A percentile compares a stretch with the other conserved stretches of the same genome.
These are phyloP conservation scores for Fomitopsis betulina DNA, from an alignment of 1,284 basidiomycete species.

Conservation along the genomic window DNA sequence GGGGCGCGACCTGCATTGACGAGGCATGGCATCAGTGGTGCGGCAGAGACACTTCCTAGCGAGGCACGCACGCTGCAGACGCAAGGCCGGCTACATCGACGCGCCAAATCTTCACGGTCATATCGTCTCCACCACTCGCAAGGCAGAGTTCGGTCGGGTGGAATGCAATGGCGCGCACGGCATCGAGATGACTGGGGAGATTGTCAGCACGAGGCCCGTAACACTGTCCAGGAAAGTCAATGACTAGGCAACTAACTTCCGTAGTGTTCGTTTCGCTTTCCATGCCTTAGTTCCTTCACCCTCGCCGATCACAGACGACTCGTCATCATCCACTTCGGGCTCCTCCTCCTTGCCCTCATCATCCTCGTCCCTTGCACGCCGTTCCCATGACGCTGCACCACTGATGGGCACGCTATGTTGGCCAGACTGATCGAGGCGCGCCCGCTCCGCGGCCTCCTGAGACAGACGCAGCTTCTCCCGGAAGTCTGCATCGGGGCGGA, in stretches of 20 bases:
- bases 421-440: conserved; percentile 21
- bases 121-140: conserved; percentile 92
- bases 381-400: conserved; percentile 37
- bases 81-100: conserved; percentile 71
- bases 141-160: conserved; percentile 80
- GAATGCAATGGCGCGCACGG: conserved; percentile 87
- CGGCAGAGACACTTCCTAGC: conserved; percentile 9
- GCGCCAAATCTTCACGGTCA: conserved; percentile 94
- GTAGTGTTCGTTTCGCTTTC: conserved; percentile 79
- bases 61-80: conserved; percentile 59
- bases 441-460: conserved; percentile 48
- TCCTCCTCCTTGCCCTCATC: conserved; percentile 50
- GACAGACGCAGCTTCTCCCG: conserved; percentile 66
- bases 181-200: conserved; percentile 79
- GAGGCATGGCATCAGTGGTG: conserved; percentile 13
- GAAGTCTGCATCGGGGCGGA: conserved; percentile 86
- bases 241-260: conserved; percentile 62
- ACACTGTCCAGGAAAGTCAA: conserved; percentile 8
- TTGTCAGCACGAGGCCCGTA: conserved; percentile 18
- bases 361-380: conserved; percentile 40
- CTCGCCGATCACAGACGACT: conserved; percentile 56
- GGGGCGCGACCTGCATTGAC: conserved; percentile 44
- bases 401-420: conserved; percentile 17
- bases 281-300: conserved; percentile 73
- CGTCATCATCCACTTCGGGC: conserved; percentile 41